Conservation (phyloP, 2,329 filamentous ascomycete species). For the Diaporthe citri region DNA sequence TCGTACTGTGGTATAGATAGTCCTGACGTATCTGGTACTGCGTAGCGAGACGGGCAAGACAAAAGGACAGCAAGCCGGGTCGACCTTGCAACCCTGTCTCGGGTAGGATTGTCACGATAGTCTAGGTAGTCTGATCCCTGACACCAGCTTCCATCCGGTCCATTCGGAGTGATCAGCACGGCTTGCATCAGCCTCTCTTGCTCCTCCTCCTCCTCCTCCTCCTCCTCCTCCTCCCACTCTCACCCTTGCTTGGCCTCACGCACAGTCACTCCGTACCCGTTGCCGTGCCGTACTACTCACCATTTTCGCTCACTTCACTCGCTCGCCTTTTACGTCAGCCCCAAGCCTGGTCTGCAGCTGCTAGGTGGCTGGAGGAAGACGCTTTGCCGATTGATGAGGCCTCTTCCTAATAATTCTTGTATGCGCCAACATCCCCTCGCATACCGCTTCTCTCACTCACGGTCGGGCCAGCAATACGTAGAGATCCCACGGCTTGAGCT, state of each 20-base stretch:
- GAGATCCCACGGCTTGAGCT: conserved; percentile 2
- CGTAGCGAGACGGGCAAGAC: conserved; percentile 7
- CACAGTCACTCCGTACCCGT: conserved; percentile 2
- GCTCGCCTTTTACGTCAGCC: background rate
- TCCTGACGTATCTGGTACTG: background rate
- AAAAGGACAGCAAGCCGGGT: background rate
- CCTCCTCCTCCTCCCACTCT: conserved; percentile 6
- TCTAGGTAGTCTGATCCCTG: background rate
- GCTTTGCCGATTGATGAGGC: conserved; percentile 1
- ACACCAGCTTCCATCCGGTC: background rate
- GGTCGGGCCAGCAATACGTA: background rate
- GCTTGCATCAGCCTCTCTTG: conserved; percentile 31
- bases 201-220: conserved; percentile 3
- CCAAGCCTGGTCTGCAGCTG: background rate
- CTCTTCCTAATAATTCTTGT: conserved; percentile 9
- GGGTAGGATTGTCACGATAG: conserved; percentile 18
- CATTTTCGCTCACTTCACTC: background rate
- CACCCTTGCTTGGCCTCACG: conserved; percentile 20
- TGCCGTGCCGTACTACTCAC: background rate
- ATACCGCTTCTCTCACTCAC: background rate
- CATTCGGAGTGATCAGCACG: conserved; percentile 21
- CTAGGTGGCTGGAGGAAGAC: background rate
- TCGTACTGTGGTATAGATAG: background rate
- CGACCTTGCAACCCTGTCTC: conserved; percentile 23
- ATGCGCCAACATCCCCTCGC: conserved; percentile 17